Evolutionary conservation across 2,329 filamentous ascomycete species (phyloP).

Genomic region (Fusarium sp.): DNA sequence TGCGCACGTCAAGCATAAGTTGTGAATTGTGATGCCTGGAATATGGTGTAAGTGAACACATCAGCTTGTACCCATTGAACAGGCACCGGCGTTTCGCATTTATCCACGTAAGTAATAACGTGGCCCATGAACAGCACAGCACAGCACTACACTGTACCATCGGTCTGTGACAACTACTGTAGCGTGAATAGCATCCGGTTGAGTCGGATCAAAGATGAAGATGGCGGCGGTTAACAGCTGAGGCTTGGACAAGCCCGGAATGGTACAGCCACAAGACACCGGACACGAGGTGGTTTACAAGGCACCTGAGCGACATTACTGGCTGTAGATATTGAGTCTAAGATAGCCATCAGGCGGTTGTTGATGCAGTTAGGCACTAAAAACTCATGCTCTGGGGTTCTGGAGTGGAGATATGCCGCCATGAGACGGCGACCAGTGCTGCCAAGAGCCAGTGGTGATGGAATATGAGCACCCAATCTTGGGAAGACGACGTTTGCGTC

Average conservation of each 20-base stretch:
- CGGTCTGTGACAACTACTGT: conserved; percentile 1
- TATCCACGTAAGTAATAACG: conserved; percentile 25
- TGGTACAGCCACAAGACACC: conserved; percentile 36
- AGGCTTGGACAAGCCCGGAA: conserved; percentile 44
- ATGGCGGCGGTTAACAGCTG: conserved; percentile 37
- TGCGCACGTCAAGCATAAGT: neutral
- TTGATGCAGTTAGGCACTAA: conserved; percentile 42
- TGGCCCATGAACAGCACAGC: conserved; percentile 12
- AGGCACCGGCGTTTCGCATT: conserved; percentile 24
- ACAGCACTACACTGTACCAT: conserved; percentile 4
- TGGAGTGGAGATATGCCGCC: conserved; percentile 33
- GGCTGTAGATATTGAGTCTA: conserved; percentile 40
- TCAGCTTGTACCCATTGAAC: conserved; percentile 15
- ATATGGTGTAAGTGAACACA: conserved; percentile 28
- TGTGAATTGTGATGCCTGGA: conserved; percentile 25
- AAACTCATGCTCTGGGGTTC: conserved; percentile 30
- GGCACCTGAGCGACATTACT: conserved; percentile 42
- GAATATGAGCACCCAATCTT: neutral
- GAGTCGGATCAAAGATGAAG: conserved; percentile 8
- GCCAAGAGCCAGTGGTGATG: conserved; percentile 22
- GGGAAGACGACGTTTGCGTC: neutral
- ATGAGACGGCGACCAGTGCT: conserved; percentile 25
- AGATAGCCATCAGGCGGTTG: conserved; percentile 41
- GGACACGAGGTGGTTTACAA: conserved; percentile 28
- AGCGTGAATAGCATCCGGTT: neutral